Evolutionary conservation across 2,329 filamentous ascomycete genomes (phyloP).

Genomic region (Tolypocladium guangdongense): DNA sequence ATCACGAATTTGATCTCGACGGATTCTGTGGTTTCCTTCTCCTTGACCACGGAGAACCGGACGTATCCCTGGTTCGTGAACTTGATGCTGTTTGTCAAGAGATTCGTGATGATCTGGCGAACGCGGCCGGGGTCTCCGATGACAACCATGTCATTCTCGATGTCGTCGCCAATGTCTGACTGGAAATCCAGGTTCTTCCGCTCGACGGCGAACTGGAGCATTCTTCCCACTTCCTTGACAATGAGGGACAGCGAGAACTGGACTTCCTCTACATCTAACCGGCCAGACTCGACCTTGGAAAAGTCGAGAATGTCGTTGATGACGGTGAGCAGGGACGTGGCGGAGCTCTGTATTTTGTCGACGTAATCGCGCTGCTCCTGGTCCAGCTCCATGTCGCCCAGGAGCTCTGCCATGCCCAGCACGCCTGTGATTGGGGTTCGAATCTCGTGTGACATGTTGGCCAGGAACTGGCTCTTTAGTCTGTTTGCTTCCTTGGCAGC

Average conservation of each 20-base stretch:
- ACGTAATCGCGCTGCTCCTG: constrained; percentile 65
- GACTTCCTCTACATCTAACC: constrained; percentile 68
- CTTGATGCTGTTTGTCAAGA: constrained; percentile 68
- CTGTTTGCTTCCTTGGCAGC: constrained; percentile 72
- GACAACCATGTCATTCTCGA: constrained; percentile 61
- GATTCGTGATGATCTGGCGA: constrained; percentile 72
- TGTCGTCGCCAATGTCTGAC: constrained; percentile 50
- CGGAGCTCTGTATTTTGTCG: constrained; percentile 68
- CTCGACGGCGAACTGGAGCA: constrained; percentile 77
- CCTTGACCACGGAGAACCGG: constrained; percentile 52
- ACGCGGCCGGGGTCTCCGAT: constrained; percentile 78
- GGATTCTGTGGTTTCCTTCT: constrained; percentile 51
- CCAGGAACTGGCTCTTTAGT: constrained; percentile 69
- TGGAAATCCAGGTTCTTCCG: constrained; percentile 67
- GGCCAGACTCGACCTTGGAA: constrained; percentile 72
- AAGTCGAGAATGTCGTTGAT: constrained; percentile 91
- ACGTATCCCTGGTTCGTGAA: constrained; percentile 62
- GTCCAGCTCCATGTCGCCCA: constrained; percentile 56
- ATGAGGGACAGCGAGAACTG: constrained; percentile 67
- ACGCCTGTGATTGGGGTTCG: constrained; percentile 70
- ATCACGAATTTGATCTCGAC: constrained; percentile 62
- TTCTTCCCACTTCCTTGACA: constrained; percentile 70
- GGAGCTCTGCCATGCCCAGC: constrained; percentile 67
- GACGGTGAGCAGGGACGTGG: constrained; percentile 71
- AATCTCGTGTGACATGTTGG: constrained; percentile 76